Base-by-base conservation (phyloP, 2,329 filamentous ascomycete species). In the Alternaria sp. region DNA sequence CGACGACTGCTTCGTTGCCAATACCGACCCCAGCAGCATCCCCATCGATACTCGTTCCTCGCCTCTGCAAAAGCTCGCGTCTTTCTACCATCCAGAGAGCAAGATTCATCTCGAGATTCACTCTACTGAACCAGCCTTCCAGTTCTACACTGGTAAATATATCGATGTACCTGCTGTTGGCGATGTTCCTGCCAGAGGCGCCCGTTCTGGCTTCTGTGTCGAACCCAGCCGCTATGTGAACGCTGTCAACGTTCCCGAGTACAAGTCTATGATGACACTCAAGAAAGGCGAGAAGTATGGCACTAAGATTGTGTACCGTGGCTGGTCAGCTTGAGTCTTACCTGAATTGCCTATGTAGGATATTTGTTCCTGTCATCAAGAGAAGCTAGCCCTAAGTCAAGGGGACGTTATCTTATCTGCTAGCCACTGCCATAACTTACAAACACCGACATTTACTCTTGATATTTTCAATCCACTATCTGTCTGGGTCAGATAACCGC, bases 71-170 rank as follows among this genome's bases (percentile, higher is more conserved):
- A 88, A 86, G 60, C 87, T 94, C 46, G 87, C 92, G 46, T 82
- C 86, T 24, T 91, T 95, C 59, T 86, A 86, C 78, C 92, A 97
- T 78, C 87, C 92, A 6, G 83, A 83, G 51, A 90, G 89, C 28
- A 87, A 88, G 64, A 85, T 97, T 67, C 90, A 96, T 76, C 87
- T 98, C 51, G 92, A 97, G 79, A 90, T 97, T 6, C 83, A 88
- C 72, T 95, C 92, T 82, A 98, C 94, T 0, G 94, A 98, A 83
- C 95, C 95, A 0, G 92, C 93, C 0, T 98, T 97, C 84, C 94
- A 98, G 79, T 96, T 97, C 81, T 98, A 98, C 81, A 96, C 93
- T 0, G 95, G 94, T 66, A 90, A 91, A 74, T 90, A 89, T 74
- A 93, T 96, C 66, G 82, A 95, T 70, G 90, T 96, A 12, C 90